Conservation (phyloP, 2,329 filamentous ascomycete species). For the Cryphonectria japonica region DNA sequence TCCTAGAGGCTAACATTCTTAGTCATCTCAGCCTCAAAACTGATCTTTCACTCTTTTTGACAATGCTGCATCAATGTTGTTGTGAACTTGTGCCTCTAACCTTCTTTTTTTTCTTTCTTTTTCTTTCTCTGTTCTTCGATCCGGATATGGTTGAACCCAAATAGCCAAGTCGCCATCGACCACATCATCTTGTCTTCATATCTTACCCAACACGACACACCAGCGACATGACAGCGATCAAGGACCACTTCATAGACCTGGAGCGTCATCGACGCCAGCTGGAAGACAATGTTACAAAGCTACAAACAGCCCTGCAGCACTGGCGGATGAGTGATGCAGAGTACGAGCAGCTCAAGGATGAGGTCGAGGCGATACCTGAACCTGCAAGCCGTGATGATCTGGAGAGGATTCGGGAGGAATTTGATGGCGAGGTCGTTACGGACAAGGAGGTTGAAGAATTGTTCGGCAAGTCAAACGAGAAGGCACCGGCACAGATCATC, state of each 20-base stretch:
- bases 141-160: not conserved
- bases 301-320: constrained; percentile 77
- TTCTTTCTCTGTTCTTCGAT: no score
- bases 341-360: constrained; percentile 86
- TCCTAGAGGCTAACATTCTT: no score
- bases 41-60: no score
- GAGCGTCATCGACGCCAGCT: constrained; percentile 76
- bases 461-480: constrained; percentile 48
- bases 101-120: no score
- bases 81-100: no score
- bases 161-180: not conserved
- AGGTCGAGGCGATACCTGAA: constrained; percentile 63
- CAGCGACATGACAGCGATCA: constrained; percentile 43
- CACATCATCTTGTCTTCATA: not conserved
- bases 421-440: constrained; percentile 66
- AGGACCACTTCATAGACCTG: constrained; percentile 65
- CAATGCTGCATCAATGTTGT: no score
- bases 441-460: constrained; percentile 58
- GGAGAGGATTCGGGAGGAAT: constrained; percentile 58
- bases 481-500: constrained; percentile 65
- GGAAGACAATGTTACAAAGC: constrained; percentile 73
- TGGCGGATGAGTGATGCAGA: constrained; percentile 93
- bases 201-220: not conserved
- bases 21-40: no score
- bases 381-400: constrained; percentile 58